Conservation (phyloP, 2,329 filamentous ascomycete genomes). For the Beauveria sp. region DNA sequence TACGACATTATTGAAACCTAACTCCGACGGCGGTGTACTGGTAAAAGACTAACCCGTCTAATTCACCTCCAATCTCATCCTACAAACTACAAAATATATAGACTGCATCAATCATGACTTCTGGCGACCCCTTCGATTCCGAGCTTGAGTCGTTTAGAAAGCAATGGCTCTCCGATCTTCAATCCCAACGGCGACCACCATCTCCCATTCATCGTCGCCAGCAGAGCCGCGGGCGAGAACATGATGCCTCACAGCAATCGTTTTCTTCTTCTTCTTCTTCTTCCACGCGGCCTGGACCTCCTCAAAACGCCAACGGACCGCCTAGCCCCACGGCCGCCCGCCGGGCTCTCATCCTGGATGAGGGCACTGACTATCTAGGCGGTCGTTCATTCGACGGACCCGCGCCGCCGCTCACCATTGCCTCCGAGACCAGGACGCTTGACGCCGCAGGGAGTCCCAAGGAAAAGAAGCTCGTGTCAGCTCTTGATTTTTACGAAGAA, state of each 20-base stretch:
- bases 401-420: slow-evolving; percentile 8
- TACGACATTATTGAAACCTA: not conserved
- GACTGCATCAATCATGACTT: slow-evolving; percentile 11
- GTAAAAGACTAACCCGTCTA: not conserved
- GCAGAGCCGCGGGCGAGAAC: not conserved
- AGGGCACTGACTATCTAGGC: slow-evolving; percentile 23
- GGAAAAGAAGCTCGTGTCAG: slow-evolving; percentile 55
- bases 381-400: slow-evolving; percentile 25
- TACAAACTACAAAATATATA: not conserved
- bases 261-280: not conserved
- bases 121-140: slow-evolving; percentile 35
- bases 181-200: slow-evolving; percentile 22
- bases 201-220: not conserved
- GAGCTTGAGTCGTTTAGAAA: slow-evolving; percentile 81
- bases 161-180: slow-evolving; percentile 81
- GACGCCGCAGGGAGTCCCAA: slow-evolving; percentile 14
- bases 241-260: not conserved
- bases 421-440: slow-evolving; percentile 13
- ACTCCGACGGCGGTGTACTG: not conserved
- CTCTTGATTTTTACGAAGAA: slow-evolving; percentile 85
- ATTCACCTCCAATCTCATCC: not conserved
- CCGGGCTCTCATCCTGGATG: slow-evolving; percentile 11
- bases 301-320: slow-evolving; percentile 2
- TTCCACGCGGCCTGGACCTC: not conserved
- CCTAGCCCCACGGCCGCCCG: slow-evolving; percentile 4